Evolutionary conservation across 164 flowering plant genomes (phyloP), one percentile per base, ranked within the genome.

Genomic region (Sedum album): DNA sequence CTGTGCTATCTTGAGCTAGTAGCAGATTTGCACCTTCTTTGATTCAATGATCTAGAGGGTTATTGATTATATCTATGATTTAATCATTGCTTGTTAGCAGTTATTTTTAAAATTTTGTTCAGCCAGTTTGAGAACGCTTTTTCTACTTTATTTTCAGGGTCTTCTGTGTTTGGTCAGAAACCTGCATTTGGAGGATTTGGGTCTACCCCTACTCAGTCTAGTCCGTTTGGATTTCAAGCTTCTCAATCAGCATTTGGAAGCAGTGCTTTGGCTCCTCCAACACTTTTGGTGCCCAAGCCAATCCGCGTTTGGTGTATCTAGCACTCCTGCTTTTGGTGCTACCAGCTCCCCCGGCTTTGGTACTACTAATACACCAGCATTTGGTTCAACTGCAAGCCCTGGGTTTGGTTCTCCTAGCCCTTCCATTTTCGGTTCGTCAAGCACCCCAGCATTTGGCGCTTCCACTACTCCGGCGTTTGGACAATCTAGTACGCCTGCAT

Each of bases 221-320:
- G 85, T 79, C 94, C 97, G 23, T 95, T 95, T 84, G 97, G 97
- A 57, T 78, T 74, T 80, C 96, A 84, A 69, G 91, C 82, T 78
- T 81, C 96, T n/a, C 97, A 91, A 72, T 86, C 96, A 9, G 83
- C 96, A 57, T 89, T 88, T 84, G 94, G 96, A n/a, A 85, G 83
- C 78, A 82, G 73, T 65, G 25, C 80, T 89, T 89, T 79, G 93
- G 93, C 70, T 78, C 88, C 20, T 69, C 89, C 2, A 33, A 89
- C 4, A 84, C 93, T 26, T 89, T 91, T 83, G 92, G 93, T 67
- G 80, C 86, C 21, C 90, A 55, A 87, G 80, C 78, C 84, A 79
- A 72, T 77, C 93, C 66, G 83, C 89, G 41, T 90, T 90, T 76
- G 90, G 88, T 71, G 73, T 83, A 11, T 60, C 80, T 30, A 82